Conservation (phyloP, 2,329 filamentous ascomycete species). For the Botryotinia narcissicola region DNA sequence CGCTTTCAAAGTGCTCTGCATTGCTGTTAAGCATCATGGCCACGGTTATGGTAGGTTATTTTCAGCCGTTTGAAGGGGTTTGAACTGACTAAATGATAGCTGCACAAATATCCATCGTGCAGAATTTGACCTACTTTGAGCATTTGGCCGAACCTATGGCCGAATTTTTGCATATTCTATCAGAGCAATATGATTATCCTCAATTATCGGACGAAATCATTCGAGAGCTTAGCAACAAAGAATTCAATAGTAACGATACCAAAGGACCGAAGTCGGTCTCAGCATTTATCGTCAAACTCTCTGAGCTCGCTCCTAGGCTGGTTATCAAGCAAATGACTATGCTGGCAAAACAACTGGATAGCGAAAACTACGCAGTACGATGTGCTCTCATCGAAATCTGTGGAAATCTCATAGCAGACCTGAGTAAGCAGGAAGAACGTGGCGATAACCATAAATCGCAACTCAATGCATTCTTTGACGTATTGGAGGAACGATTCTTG, state of each 20-base stretch:
- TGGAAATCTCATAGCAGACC: slow-evolving; percentile 87
- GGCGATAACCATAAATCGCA: slow-evolving; percentile 93
- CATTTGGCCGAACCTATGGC: slow-evolving; percentile 99
- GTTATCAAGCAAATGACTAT: slow-evolving; percentile 98
- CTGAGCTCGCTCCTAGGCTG: slow-evolving; percentile 83
- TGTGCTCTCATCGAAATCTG: slow-evolving; percentile 96
- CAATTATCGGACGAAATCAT: slow-evolving; percentile 92
- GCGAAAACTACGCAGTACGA: slow-evolving; percentile 92
- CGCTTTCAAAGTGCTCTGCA: slow-evolving; percentile 93
- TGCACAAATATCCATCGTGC: slow-evolving; percentile 95
- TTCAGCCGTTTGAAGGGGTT: slow-evolving; percentile 23
- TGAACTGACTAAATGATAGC: slow-evolving; percentile 49
- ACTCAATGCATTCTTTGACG: slow-evolving; percentile 95
- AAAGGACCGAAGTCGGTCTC: slow-evolving; percentile 96
- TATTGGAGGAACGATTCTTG: slow-evolving; percentile 91
- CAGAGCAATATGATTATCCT: slow-evolving; percentile 96
- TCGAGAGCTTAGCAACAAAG: slow-evolving; percentile 92
- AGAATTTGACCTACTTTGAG: slow-evolving; percentile 97
- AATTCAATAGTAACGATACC: slow-evolving; percentile 95
- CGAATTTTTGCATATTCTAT: slow-evolving; percentile 92
- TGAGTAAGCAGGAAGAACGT: slow-evolving; percentile 87
- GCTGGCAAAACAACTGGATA: slow-evolving; percentile 90
- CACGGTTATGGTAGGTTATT: slow-evolving; percentile 80
- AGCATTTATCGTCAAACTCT: slow-evolving; percentile 87
- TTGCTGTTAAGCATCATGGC: slow-evolving; percentile 95